phyloP scores from a whole-genome alignment of 495 filamentous ascomycete genomes.

The Xylaria nigripes region DNA sequence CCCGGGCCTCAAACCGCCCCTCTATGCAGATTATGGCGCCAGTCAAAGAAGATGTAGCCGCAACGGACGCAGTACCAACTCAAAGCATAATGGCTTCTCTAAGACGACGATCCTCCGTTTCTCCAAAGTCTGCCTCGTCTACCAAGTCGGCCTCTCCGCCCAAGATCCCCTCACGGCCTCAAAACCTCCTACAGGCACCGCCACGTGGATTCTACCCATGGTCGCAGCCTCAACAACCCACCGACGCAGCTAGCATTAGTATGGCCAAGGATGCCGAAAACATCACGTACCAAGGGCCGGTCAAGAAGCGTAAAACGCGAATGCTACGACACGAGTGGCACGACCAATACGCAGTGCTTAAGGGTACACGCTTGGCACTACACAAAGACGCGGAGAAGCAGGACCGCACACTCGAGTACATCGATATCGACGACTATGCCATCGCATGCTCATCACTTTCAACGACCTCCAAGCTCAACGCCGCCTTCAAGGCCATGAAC shows the following conservation, averaged over 20 bases:
- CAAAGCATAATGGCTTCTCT: slow-evolving; percentile 19
- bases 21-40: slow-evolving; percentile 50
- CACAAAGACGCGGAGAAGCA: slow-evolving; percentile 54
- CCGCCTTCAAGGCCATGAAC: slow-evolving; percentile 79
- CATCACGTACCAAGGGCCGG: slow-evolving; percentile 67
- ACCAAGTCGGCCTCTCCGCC: slow-evolving; percentile 13
- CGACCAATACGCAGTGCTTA: slow-evolving; percentile 77
- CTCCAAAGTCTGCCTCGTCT: slow-evolving; percentile 21
- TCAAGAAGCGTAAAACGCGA: slow-evolving; percentile 89
- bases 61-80: slow-evolving; percentile 21
- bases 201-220: slow-evolving; percentile 43
- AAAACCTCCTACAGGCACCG: slow-evolving; percentile 34
- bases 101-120: slow-evolving; percentile 15
- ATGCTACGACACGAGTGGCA: slow-evolving; percentile 92
- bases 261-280: slow-evolving; percentile 35
- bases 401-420: slow-evolving; percentile 62
- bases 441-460: slow-evolving; percentile 78
- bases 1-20: slow-evolving; percentile 49
- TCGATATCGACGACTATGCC: slow-evolving; percentile 92
- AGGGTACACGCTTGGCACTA: slow-evolving; percentile 78
- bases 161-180: slow-evolving; percentile 15
- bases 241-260: slow-evolving; percentile 22
- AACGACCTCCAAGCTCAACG: slow-evolving; percentile 66
- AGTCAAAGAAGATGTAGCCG: slow-evolving; percentile 43
- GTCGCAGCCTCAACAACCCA: slow-evolving; percentile 30